These are phyloP conservation scores for Podaxis carcinomalis DNA, from an alignment of 768 basidiomycete genomes.

Conservation along the genomic window DNA sequence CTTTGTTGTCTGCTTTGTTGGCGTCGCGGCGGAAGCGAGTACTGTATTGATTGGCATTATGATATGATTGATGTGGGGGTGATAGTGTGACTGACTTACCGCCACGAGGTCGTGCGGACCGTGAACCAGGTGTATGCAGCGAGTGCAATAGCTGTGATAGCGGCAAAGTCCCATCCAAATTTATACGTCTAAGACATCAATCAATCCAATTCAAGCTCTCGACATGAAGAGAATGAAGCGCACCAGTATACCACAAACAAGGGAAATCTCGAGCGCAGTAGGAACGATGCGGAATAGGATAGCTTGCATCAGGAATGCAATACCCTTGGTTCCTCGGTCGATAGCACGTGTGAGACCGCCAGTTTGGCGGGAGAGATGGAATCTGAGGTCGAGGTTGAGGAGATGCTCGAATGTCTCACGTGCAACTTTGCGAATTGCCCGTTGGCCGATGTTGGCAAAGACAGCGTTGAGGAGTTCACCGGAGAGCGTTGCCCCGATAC, in stretches of 20 bases:
- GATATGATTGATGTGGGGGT: background rate
- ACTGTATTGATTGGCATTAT: conserved; percentile 32
- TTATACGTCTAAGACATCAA: conserved; percentile 72
- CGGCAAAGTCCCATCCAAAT: conserved; percentile 97
- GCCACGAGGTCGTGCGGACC: conserved; percentile 92
- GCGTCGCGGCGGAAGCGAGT: conserved; percentile 93
- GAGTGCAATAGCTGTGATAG: conserved; percentile 80
- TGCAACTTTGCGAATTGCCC: conserved; percentile 91
- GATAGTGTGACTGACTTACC: conserved; percentile 40
- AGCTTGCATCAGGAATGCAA: conserved; percentile 90
- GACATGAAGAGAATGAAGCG: conserved; percentile 19
- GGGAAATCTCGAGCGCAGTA: conserved; percentile 90
- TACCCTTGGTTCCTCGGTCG: conserved; percentile 98
- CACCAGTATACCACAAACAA: conserved; percentile 97
- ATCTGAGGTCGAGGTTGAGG: conserved; percentile 84
- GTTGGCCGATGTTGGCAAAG: conserved; percentile 93
- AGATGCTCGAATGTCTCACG: conserved; percentile 95
- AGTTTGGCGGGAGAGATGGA: conserved; percentile 91
- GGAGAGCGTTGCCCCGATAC: conserved; percentile 86
- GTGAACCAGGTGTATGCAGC: conserved; percentile 97
- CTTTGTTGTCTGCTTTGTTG: conserved; percentile 95
- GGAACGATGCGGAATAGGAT: conserved; percentile 94
- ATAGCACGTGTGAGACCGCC: conserved; percentile 96
- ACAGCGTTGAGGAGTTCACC: conserved; percentile 92
- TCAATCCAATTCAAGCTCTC: background rate